phyloP scores from a whole-genome alignment of 306 rosid species.

The Aeschynomene evenia region DNA sequence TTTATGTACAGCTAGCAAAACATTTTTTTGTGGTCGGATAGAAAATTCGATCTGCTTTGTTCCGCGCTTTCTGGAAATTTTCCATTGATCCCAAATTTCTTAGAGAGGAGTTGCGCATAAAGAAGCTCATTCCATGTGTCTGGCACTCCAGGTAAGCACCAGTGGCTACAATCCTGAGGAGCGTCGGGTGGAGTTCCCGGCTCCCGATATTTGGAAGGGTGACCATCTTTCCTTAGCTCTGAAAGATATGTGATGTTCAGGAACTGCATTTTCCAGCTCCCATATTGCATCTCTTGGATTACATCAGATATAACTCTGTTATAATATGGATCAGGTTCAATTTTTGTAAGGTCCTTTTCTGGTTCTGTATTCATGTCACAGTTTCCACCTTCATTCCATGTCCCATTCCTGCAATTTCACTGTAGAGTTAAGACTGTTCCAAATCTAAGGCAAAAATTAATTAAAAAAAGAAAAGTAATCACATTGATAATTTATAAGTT shows the following conservation, averaged over 20 bases:
- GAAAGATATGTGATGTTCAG: conserved; percentile 87
- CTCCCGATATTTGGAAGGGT: conserved; percentile 87
- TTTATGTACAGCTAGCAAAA: conserved; percentile 44
- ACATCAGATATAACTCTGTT: conserved; percentile 58
- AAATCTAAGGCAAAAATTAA: not conserved
- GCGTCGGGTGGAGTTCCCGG: conserved; percentile 69
- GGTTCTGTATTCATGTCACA: conserved; percentile 60
- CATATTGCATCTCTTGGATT: conserved; percentile 60
- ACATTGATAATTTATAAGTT: not conserved
- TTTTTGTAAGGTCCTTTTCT: conserved; percentile 47
- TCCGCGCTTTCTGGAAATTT: conserved; percentile 10
- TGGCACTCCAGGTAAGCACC: conserved; percentile 98
- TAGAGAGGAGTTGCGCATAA: conserved; percentile 64
- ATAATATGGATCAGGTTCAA: conserved; percentile 58
- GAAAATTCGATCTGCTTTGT: conserved; percentile 25
- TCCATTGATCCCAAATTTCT: conserved; percentile 48
- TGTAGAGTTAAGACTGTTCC: conserved; percentile 16
- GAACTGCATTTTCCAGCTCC: conserved; percentile 55
- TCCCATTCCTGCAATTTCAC: conserved; percentile 68
- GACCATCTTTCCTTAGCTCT: conserved; percentile 78
- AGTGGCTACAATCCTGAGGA: conserved; percentile 97
- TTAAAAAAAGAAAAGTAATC: not conserved
- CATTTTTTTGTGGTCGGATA: conserved; percentile 33
- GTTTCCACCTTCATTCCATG: conserved; percentile 71
- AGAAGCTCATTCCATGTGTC: conserved; percentile 93